Evolutionary conservation across 495 filamentous ascomycete species (phyloP).

Genomic region (Penicillium turbatum): DNA sequence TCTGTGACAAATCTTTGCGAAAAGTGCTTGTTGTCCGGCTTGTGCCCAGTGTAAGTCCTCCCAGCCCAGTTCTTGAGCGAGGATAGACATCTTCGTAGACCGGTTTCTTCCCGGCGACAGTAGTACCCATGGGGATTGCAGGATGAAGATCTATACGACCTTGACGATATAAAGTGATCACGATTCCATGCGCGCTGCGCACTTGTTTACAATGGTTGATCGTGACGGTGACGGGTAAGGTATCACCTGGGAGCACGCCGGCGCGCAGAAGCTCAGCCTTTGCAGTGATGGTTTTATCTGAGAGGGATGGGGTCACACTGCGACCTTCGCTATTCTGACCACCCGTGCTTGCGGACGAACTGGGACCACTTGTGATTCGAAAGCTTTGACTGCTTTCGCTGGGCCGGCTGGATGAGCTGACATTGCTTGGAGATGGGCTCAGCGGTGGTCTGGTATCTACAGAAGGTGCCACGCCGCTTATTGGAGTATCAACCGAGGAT

Average conservation of each 20-base stretch:
- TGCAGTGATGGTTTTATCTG: slow-evolving; percentile 72
- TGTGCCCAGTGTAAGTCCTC: slow-evolving; percentile 75
- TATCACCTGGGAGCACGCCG: slow-evolving; percentile 83
- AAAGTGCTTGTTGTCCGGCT: slow-evolving; percentile 81
- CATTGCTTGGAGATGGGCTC: slow-evolving; percentile 58
- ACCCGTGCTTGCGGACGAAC: slow-evolving; percentile 35
- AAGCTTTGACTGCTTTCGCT: slow-evolving; percentile 58
- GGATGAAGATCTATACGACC: slow-evolving; percentile 89
- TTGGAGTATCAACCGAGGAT: slow-evolving; percentile 31
- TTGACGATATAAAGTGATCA: slow-evolving; percentile 87
- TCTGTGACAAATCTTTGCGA: slow-evolving; percentile 87
- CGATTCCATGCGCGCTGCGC: slow-evolving; percentile 85
- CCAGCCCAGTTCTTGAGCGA: slow-evolving; percentile 64
- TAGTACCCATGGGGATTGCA: slow-evolving; percentile 55
- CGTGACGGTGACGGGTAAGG: slow-evolving; percentile 69
- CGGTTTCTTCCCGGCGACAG: slow-evolving; percentile 59
- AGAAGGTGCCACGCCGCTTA: slow-evolving; percentile 24
- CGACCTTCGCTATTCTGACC: slow-evolving; percentile 41
- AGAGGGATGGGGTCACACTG: slow-evolving; percentile 38
- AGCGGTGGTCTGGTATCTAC: slow-evolving; percentile 39
- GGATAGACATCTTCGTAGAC: slow-evolving; percentile 82
- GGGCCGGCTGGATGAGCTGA: slow-evolving; percentile 57
- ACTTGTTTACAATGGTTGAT: slow-evolving; percentile 84
- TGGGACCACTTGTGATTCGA: slow-evolving; percentile 36
- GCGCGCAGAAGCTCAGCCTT: slow-evolving; percentile 78